Base-by-base conservation (phyloP, 2,329 filamentous ascomycete genomes). In the Penicillium concentricum region DNA sequence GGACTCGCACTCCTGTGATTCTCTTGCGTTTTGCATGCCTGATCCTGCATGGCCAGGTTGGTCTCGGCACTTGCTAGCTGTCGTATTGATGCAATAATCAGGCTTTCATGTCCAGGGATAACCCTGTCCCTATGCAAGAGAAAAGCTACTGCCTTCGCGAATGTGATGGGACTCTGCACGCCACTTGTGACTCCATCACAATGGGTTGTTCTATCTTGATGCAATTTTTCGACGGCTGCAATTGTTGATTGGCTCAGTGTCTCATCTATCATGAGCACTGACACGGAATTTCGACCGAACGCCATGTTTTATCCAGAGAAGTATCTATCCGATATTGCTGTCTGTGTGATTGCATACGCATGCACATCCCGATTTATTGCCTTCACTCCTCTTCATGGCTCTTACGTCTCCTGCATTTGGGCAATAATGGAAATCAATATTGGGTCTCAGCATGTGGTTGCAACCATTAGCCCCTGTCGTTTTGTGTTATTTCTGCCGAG, bases 1-100 rank as follows among this genome's bases (percentile, higher is more conserved):
- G 61, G 63, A 63, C 61, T 61, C 58, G 59, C 57, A 61, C 58
- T 61, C 61, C 57, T 66, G 55, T 62, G 60, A 62, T 64, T 51
- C 51, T 64, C 54, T 66, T 65, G 61, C 63, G 61, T 64, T 60
- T 61, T 65, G 65, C 65, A 66, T 69, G 59, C 65, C 66, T 67
- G 67, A 65, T 68, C 68, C 63, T 72, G 71, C 71, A 72, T 69
- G 59, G 56, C 54, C 64, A 58, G 62, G 53, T 64, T 62, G 56
- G 61, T 65, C 56, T 63, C 62, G 60, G 60, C 61, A 66, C 63
- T 65, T 72, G 70, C 72, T 72, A 75, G 68, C 66, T 73, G 69
- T 69, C 68, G 69, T 56, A 57, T 64, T 65, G 64, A 71, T 67
- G 68, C 66, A 65, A 59, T 67, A 63, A 59, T 58, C 59, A 66